These are phyloP conservation scores for Trametes elegans DNA, from an alignment of 768 basidiomycete genomes.

Conservation along the genomic window DNA sequence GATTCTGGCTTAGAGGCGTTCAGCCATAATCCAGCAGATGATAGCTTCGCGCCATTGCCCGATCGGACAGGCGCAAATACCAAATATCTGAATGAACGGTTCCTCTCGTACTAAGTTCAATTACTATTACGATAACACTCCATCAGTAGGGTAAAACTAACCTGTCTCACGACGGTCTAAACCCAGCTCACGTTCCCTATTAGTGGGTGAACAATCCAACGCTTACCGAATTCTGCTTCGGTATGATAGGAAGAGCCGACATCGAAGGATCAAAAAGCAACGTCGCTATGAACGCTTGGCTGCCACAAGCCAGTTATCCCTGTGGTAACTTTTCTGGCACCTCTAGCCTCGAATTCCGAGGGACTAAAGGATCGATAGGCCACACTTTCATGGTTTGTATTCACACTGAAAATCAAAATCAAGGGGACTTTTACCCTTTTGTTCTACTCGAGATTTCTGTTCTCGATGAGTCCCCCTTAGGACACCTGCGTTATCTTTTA, in stretches of 20 bases:
- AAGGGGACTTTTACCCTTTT: slow-evolving; percentile 80
- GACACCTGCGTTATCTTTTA: slow-evolving; percentile 80
- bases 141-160: slow-evolving; percentile 87
- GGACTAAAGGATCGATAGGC: slow-evolving; percentile 81
- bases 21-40: slow-evolving; percentile 84
- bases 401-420: slow-evolving; percentile 81
- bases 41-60: slow-evolving; percentile 79
- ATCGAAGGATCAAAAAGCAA: slow-evolving; percentile 83
- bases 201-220: slow-evolving; percentile 81
- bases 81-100: slow-evolving; percentile 82
- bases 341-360: slow-evolving; percentile 77
- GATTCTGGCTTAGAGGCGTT: slow-evolving; percentile 84
- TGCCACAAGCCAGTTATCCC: slow-evolving; percentile 80
- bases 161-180: slow-evolving; percentile 84
- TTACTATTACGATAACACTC: slow-evolving; percentile 72
- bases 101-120: slow-evolving; percentile 83
- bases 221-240: slow-evolving; percentile 78
- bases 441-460: slow-evolving; percentile 80
- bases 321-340: slow-evolving; percentile 80
- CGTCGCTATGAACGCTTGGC: slow-evolving; percentile 83
- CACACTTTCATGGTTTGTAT: slow-evolving; percentile 82
- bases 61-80: slow-evolving; percentile 78
- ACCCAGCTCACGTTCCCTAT: slow-evolving; percentile 81
- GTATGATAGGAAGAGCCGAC: slow-evolving; percentile 82
- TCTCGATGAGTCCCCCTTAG: slow-evolving; percentile 76